Evolutionary conservation across 2,329 filamentous ascomycete species (phyloP).

Genomic region (Monilinia aucupariae): DNA sequence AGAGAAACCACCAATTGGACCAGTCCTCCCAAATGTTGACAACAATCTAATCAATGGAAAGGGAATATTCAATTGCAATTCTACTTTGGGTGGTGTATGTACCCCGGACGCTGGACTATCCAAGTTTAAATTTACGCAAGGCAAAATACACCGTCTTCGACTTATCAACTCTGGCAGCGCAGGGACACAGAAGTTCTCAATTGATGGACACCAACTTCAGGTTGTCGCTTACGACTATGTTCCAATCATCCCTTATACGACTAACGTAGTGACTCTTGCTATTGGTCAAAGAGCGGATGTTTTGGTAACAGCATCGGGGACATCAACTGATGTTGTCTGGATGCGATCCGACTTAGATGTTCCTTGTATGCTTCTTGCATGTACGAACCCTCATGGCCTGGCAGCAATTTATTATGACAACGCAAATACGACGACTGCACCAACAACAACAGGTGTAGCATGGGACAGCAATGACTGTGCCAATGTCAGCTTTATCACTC

Average conservation of each 20-base stretch:
- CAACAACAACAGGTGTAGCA: conserved; percentile 8
- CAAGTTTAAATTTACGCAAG: conserved; percentile 37
- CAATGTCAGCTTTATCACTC: not conserved
- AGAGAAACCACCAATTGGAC: conserved; percentile 6
- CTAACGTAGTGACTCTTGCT: conserved; percentile 41
- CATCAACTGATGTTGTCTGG: conserved; percentile 49
- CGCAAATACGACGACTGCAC: conserved; percentile 5
- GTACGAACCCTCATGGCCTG: conserved; percentile 46
- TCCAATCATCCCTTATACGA: conserved; percentile 49
- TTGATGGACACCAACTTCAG: conserved; percentile 51
- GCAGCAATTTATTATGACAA: conserved; percentile 44
- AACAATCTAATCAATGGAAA: conserved; percentile 30
- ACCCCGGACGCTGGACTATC: conserved; percentile 23
- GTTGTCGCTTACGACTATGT: conserved; percentile 55
- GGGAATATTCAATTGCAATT: conserved; percentile 20
- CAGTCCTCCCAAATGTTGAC: conserved; percentile 15
- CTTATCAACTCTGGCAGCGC: conserved; percentile 43
- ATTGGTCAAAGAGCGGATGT: conserved; percentile 45
- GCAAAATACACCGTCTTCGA: conserved; percentile 42
- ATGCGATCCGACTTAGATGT: conserved; percentile 49
- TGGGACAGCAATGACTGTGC: conserved; percentile 18
- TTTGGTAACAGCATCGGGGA: conserved; percentile 46
- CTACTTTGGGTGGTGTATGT: conserved; percentile 6
- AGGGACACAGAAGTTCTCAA: conserved; percentile 38
- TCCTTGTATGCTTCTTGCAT: conserved; percentile 40